These are phyloP conservation scores for Wallacemonas sp. DNA, from an alignment of 208 protist genomes.

Conservation along the genomic window DNA sequence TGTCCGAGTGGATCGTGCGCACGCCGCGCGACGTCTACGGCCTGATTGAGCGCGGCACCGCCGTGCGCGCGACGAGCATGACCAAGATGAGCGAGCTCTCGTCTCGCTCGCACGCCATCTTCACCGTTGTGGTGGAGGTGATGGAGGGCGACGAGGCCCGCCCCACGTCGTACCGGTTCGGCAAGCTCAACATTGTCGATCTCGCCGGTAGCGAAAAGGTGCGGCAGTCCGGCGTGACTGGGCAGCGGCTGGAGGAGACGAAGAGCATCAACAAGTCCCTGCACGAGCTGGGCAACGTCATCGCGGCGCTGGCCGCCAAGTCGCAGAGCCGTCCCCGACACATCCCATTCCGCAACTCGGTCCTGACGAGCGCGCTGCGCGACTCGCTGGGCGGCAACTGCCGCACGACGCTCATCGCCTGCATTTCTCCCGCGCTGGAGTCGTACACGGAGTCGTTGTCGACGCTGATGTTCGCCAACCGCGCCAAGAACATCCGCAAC, in stretches of 20 bases:
- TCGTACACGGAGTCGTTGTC: constrained; percentile 82
- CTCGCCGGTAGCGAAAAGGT: constrained; percentile 93
- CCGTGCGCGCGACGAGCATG: constrained; percentile 59
- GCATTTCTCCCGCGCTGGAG: constrained; percentile 54
- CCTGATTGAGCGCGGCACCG: constrained; percentile 82
- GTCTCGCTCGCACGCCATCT: constrained; percentile 96
- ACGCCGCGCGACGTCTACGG: constrained; percentile 91
- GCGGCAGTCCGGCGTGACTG: constrained; percentile 61
- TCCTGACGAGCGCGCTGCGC: constrained; percentile 84
- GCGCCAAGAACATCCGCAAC: constrained; percentile 83
- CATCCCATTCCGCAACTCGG: constrained; percentile 90
- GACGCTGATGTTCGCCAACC: constrained; percentile 81
- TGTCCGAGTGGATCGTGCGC: constrained; percentile 90
- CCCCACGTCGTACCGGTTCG: constrained; percentile 65
- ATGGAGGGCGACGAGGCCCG: constrained; percentile 48
- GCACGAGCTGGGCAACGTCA: constrained; percentile 67
- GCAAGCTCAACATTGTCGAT: constrained; percentile 95
- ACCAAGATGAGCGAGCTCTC: constrained; percentile 94
- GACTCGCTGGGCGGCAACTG: constrained; percentile 93
- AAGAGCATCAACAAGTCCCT: constrained; percentile 69
- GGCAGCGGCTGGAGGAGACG: constrained; percentile 88
- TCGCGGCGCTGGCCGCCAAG: constrained; percentile 54
- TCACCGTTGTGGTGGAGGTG: constrained; percentile 78
- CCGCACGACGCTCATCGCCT: constrained; percentile 73
- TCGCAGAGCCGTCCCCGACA: constrained; percentile 30